A percentile compares a stretch with the other conserved stretches of the same genome.
Conservation (phyloP, 2,329 filamentous ascomycete genomes). For the Botrytis squamosa region DNA sequence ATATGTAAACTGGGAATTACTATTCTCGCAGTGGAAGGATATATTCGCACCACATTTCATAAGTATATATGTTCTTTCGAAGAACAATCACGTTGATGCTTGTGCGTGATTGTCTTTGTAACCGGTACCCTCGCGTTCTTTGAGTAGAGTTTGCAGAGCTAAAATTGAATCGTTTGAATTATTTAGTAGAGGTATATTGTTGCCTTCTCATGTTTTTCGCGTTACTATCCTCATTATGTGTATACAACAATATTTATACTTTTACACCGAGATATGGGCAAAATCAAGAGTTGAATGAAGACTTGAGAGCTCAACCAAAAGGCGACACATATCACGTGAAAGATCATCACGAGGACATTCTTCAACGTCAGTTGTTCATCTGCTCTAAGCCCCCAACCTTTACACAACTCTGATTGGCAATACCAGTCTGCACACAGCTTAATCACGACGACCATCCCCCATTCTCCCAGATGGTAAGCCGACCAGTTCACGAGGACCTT, state of each 20-base stretch:
- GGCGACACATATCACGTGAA: background rate
- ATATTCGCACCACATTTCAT: no score
- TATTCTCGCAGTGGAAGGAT: no score
- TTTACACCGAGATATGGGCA: background rate
- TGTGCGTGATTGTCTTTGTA: background rate
- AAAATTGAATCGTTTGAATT: background rate
- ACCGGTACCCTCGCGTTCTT: background rate
- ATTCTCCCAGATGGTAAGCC: background rate
- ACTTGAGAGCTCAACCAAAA: background rate
- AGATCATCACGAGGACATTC: background rate
- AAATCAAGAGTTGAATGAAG: background rate
- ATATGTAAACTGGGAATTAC: no score
- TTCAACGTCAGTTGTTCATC: background rate
- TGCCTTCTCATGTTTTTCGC: background rate
- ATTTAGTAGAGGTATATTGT: background rate
- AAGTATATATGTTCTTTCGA: no score
- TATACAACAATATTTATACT: no score
- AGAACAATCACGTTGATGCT: background rate
- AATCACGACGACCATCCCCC: background rate
- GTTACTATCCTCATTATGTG: background rate
- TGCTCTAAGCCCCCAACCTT: background rate
- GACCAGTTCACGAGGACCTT: slow-evolving; percentile 1
- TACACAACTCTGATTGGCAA: background rate
- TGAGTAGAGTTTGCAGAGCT: background rate
- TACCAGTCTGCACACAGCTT: background rate